Percentiles rank a stretch among this genome's conserved stretches.
These are phyloP conservation scores for Epichloe bromicola DNA, from an alignment of 2,329 filamentous ascomycete species.

Conservation along the genomic window DNA sequence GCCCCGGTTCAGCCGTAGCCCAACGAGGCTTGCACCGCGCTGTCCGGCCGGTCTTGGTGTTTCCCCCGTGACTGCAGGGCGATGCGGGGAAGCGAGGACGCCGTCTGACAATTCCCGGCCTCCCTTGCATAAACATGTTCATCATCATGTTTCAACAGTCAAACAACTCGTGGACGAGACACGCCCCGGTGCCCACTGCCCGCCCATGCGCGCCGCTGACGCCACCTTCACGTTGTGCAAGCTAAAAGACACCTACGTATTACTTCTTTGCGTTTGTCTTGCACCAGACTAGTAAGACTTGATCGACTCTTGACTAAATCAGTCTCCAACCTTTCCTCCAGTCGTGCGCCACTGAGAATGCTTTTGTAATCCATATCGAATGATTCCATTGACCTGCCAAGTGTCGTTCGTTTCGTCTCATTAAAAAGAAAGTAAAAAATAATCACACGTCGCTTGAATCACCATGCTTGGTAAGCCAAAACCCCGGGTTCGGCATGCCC, in stretches of 20 bases:
- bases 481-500: background rate
- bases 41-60: too few relatives aligned
- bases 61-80: background rate
- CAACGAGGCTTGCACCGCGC: background rate
- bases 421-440: background rate
- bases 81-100: background rate
- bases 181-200: too few relatives aligned
- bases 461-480: background rate
- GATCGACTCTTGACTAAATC: background rate
- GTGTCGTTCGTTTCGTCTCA: background rate
- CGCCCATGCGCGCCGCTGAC: too few relatives aligned
- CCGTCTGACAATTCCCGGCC: too few relatives aligned
- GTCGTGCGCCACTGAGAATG: background rate
- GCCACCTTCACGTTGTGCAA: too few relatives aligned
- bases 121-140: too few relatives aligned
- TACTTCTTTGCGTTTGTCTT: too few relatives aligned
- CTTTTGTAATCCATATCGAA: background rate
- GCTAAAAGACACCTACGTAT: too few relatives aligned
- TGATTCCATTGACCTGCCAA: background rate
- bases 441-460: background rate
- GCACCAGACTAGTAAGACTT: background rate
- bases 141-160: too few relatives aligned
- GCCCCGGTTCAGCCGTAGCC: background rate
- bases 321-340: background rate
- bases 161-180: too few relatives aligned